Conservation (phyloP, 1,139 yeast genomes). For the Magnusiomyces tetraspermus region DNA sequence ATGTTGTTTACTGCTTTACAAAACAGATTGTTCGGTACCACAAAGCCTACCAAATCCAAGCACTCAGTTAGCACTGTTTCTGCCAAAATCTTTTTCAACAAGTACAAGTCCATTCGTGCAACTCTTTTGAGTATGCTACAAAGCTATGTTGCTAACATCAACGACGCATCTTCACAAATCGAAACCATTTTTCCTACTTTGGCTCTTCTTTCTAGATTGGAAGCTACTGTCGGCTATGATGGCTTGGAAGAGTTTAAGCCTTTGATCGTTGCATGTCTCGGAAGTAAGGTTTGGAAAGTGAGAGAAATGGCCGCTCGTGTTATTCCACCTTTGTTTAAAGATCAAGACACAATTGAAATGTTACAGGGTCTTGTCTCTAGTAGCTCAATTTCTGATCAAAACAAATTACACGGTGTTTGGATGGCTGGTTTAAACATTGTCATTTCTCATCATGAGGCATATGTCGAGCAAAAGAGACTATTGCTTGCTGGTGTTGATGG, state of each 20-base stretch:
- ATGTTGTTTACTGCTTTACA: constrained; percentile 85
- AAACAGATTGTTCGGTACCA: constrained; percentile 65
- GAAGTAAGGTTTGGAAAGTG: constrained; percentile 61
- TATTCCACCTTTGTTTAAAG: constrained; percentile 42
- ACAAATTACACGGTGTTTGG: constrained; percentile 50
- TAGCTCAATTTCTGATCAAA: constrained; percentile 29
- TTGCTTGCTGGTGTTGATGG: constrained; percentile 15
- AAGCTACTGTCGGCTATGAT: constrained; percentile 46
- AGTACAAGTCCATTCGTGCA: constrained; percentile 45
- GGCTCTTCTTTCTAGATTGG: constrained; percentile 59
- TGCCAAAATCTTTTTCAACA: constrained; percentile 59
- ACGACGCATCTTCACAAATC: constrained; percentile 21
- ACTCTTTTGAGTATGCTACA: constrained; percentile 41
- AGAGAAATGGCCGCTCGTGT: constrained; percentile 79
- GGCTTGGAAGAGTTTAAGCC: constrained; percentile 44
- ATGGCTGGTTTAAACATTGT: constrained; percentile 34
- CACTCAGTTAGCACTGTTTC: constrained; percentile 37
- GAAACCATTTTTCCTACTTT: constrained; percentile 68
- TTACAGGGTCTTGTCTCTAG: constrained; percentile 16
- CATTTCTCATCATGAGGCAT: constrained; percentile 6
- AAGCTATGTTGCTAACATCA: constrained; percentile 31
- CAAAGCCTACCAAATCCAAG: constrained; percentile 28
- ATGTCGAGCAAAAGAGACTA: constrained; percentile 1
- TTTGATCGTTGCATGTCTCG: constrained; percentile 40
- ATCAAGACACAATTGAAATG: constrained; percentile 25